Conservation (phyloP, 768 basidiomycete genomes). For the Podaxis sp. region DNA sequence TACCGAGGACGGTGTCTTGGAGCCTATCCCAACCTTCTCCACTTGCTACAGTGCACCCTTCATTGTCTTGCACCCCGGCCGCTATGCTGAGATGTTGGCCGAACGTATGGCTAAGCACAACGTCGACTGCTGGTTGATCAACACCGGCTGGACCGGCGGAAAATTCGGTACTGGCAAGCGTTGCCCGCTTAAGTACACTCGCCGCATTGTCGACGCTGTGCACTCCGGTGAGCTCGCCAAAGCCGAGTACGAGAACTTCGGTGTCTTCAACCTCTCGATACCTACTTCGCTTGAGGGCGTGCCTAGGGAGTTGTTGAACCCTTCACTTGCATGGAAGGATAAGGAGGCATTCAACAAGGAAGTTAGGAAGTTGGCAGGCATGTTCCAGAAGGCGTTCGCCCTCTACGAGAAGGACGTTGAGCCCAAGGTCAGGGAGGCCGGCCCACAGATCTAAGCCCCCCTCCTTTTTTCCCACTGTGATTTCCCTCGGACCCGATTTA, state of each 20-base stretch:
- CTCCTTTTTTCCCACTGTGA: neutral
- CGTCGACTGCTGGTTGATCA: constrained; percentile 97
- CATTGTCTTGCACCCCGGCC: constrained; percentile 94
- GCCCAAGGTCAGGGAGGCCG: constrained; percentile 77
- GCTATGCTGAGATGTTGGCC: constrained; percentile 97
- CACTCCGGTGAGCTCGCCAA: constrained; percentile 90
- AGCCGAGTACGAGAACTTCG: constrained; percentile 84
- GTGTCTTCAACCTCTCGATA: constrained; percentile 79
- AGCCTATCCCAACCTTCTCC: constrained; percentile 98
- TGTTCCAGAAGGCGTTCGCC: constrained; percentile 95
- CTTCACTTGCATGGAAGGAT: constrained; percentile 82
- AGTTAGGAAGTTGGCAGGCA: constrained; percentile 82
- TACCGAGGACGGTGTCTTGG: constrained; percentile 96
- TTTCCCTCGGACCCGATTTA: neutral
- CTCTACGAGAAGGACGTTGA: constrained; percentile 88
- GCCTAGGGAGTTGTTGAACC: constrained; percentile 89
- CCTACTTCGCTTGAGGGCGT: constrained; percentile 85
- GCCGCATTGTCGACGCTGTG: constrained; percentile 95
- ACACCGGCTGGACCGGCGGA: constrained; percentile 97
- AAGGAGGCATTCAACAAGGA: constrained; percentile 90
- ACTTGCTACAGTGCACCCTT: constrained; percentile 99
- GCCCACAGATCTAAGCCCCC: constrained; percentile 51
- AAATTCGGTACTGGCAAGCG: constrained; percentile 91
- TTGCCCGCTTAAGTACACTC: constrained; percentile 95
- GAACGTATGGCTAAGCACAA: constrained; percentile 88